phyloP scores from a whole-genome alignment of 768 basidiomycete genomes.

The Lentinula raphanica region DNA sequence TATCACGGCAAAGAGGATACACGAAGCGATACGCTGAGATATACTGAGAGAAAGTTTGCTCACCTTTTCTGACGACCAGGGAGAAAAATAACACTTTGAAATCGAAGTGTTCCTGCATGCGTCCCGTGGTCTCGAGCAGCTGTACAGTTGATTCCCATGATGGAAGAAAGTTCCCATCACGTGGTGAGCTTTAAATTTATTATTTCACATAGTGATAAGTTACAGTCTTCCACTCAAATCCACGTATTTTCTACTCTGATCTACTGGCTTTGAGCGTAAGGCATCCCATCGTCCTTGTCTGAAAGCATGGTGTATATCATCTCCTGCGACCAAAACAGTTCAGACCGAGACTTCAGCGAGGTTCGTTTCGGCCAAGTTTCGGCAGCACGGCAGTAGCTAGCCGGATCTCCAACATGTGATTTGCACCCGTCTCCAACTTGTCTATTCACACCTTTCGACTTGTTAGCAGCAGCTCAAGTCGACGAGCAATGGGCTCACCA shows the following conservation, averaged over 20 bases:
- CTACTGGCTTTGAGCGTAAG: too few species aligned
- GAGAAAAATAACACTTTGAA: background rate
- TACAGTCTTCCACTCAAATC: too few species aligned
- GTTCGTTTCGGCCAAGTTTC: too few species aligned
- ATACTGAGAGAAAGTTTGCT: background rate
- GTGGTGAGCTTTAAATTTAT: background rate
- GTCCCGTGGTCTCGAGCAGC: background rate
- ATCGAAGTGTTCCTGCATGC: background rate
- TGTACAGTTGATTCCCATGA: background rate
- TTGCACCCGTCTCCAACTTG: background rate
- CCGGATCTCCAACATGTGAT: background rate
- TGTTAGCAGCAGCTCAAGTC: too few species aligned
- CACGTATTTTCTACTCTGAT: too few species aligned
- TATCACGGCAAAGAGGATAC: background rate
- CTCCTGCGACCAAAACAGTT: too few species aligned
- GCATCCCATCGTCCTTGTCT: too few species aligned
- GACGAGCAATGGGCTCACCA: conserved; percentile 62
- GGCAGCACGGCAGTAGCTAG: background rate
- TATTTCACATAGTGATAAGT: too few species aligned
- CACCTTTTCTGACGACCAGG: background rate
- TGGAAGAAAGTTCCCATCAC: background rate
- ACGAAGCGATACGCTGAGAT: background rate
- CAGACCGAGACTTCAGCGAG: too few species aligned
- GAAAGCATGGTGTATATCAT: too few species aligned
- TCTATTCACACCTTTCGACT: too few species aligned